Conservation (phyloP, 169 alveolate species). For the Cryptosporidium sp. region DNA sequence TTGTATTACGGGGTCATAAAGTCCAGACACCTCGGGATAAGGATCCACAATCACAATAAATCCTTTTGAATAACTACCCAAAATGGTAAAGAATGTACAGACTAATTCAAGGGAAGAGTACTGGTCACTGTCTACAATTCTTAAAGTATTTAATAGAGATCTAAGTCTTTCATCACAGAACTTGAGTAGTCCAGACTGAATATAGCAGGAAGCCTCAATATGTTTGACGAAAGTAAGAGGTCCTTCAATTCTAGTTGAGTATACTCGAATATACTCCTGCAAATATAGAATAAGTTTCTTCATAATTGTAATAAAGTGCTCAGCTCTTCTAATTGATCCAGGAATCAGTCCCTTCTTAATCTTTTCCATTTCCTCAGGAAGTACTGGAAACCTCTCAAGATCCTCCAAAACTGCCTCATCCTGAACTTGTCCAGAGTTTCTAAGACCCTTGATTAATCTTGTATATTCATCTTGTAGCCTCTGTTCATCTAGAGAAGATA, state of each 20-base stretch:
- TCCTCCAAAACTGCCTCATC: conserved; percentile 79
- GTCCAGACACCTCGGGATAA: conserved; percentile 93
- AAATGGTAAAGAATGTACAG: conserved; percentile 93
- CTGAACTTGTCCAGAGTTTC: conserved; percentile 77
- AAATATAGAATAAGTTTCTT: conserved; percentile 90
- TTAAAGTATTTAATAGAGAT: conserved; percentile 82
- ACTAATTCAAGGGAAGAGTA: conserved; percentile 83
- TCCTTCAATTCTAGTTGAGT: conserved; percentile 90
- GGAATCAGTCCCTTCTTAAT: conserved; percentile 86
- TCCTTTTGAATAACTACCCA: conserved; percentile 94
- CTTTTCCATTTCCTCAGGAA: conserved; percentile 83
- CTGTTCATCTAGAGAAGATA: conserved; percentile 80
- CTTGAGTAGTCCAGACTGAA: conserved; percentile 86
- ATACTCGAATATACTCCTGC: conserved; percentile 87
- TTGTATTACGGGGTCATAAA: conserved; percentile 93
- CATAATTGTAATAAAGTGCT: conserved; percentile 90
- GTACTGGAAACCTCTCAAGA: conserved; percentile 85
- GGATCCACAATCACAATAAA: conserved; percentile 96
- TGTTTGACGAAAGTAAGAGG: conserved; percentile 92
- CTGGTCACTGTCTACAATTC: conserved; percentile 81
- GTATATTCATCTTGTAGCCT: conserved; percentile 85
- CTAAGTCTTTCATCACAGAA: conserved; percentile 84
- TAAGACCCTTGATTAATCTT: conserved; percentile 80
- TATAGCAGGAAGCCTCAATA: conserved; percentile 81
- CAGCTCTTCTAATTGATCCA: conserved; percentile 93